These are phyloP conservation scores for Lanmaoa pseudosensibilis DNA, from an alignment of 768 basidiomycete genomes.

Conservation along the genomic window DNA sequence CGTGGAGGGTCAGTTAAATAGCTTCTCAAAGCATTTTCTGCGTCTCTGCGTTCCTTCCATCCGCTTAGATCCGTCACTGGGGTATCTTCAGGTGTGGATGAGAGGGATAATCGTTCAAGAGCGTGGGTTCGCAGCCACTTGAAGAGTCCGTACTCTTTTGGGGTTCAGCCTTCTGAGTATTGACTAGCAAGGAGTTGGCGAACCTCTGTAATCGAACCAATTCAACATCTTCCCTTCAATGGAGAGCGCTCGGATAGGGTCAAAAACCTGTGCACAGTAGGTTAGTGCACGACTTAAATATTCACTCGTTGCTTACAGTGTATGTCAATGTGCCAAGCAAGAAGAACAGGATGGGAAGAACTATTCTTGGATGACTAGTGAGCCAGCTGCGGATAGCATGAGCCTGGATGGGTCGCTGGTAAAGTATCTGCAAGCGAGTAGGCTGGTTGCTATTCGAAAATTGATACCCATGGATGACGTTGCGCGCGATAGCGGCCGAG, in stretches of 20 bases:
- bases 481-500: slow-evolving; percentile 79
- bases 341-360: slow-evolving; percentile 79
- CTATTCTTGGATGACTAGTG: slow-evolving; percentile 81
- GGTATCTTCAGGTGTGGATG: slow-evolving; percentile 20
- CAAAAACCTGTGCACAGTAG: slow-evolving; percentile 67
- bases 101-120: slow-evolving; percentile 47
- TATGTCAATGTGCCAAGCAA: slow-evolving; percentile 89
- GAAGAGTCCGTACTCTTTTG: slow-evolving; percentile 66
- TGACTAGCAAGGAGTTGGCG: slow-evolving; percentile 10
- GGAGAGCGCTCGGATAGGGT: slow-evolving; percentile 84
- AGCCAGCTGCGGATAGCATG: slow-evolving; percentile 78
- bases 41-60: slow-evolving; percentile 87
- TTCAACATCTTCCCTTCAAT: slow-evolving; percentile 79
- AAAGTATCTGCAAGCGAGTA: slow-evolving; percentile 55
- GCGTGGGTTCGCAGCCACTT: slow-evolving; percentile 73
- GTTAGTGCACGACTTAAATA: neutral
- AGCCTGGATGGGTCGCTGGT: slow-evolving; percentile 63
- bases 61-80: slow-evolving; percentile 39
- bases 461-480: slow-evolving; percentile 67
- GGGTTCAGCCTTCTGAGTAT: neutral
- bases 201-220: slow-evolving; percentile 81
- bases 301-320: slow-evolving; percentile 52
- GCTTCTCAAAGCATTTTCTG: slow-evolving; percentile 59
- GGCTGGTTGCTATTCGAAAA: slow-evolving; percentile 30
- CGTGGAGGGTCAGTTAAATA: slow-evolving; percentile 82